Conservation (phyloP, 2,329 filamentous ascomycete genomes). For the Trichoderma sp. region DNA sequence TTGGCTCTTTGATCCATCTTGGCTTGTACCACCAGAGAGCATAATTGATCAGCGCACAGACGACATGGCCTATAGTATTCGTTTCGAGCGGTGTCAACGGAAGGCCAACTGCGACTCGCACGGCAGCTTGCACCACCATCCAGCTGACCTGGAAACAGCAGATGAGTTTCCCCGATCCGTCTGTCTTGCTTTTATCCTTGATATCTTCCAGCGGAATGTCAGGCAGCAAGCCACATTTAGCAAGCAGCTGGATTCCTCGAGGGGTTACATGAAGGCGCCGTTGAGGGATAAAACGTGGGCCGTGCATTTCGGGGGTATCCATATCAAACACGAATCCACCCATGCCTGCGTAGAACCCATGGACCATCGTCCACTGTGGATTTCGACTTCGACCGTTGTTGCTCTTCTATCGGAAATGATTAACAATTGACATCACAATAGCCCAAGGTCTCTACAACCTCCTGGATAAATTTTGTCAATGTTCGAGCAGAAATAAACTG, state of each 20-base stretch:
- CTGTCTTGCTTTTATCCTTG: conserved; percentile 39
- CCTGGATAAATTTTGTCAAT: not conserved
- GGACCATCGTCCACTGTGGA: conserved; percentile 28
- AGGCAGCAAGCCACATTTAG: not conserved
- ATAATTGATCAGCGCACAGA: conserved; percentile 38
- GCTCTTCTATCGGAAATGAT: not conserved
- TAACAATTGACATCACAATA: not conserved
- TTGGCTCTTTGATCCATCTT: conserved; percentile 20
- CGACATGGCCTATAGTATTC: conserved; percentile 37
- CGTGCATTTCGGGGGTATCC: not conserved
- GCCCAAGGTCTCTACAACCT: not conserved
- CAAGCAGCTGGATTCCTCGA: conserved; percentile 12
- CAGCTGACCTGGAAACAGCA: conserved; percentile 40
- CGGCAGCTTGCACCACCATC: conserved; percentile 39
- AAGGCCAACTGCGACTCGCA: conserved; percentile 32
- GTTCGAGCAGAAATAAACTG: not conserved
- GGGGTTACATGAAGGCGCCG: conserved; percentile 12
- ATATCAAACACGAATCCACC: conserved; percentile 33
- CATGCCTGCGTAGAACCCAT: conserved; percentile 35
- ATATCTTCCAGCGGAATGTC: conserved; percentile 28
- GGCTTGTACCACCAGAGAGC: conserved; percentile 39
- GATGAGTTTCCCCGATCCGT: conserved; percentile 37
- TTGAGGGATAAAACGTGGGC: conserved; percentile 1
- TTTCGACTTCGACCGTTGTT: not conserved
- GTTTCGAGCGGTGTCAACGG: conserved; percentile 41